These are phyloP conservation scores for Candida xyloterini DNA, from an alignment of 805 yeast genomes.

Conservation along the genomic window DNA sequence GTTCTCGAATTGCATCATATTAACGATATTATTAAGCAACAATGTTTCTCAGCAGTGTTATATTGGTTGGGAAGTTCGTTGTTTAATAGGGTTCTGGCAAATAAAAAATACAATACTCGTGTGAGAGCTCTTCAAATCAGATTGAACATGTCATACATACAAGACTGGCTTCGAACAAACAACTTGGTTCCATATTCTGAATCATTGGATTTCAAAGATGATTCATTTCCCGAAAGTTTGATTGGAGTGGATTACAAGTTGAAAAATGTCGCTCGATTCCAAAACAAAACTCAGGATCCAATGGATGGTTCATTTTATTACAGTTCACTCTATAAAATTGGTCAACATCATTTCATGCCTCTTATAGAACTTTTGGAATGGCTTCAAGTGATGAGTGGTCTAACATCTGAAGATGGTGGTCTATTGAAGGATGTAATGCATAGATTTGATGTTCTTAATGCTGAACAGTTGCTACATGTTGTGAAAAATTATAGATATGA, in stretches of 20 bases:
- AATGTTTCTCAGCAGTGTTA: conserved; percentile 72
- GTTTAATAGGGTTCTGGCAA: conserved; percentile 69
- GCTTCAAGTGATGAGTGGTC: conserved; percentile 79
- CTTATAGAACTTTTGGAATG: conserved; percentile 81
- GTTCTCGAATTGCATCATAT: conserved; percentile 80
- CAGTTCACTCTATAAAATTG: conserved; percentile 60
- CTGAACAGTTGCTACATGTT: conserved; percentile 65
- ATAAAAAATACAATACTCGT: conserved; percentile 71
- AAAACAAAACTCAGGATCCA: conserved; percentile 37
- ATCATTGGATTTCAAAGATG: conserved; percentile 24
- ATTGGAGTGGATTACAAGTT: conserved; percentile 22
- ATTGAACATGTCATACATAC: conserved; percentile 78
- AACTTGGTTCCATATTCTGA: conserved; percentile 45
- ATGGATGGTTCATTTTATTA: conserved; percentile 57
- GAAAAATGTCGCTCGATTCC: conserved; percentile 31
- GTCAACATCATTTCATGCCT: conserved; percentile 67
- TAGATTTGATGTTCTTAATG: conserved; percentile 57
- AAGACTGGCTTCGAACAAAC: conserved; percentile 87
- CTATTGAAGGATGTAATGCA: conserved; percentile 51
- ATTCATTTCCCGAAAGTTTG: conserved; percentile 34
- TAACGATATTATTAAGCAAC: conserved; percentile 73
- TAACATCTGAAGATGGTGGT: conserved; percentile 49
- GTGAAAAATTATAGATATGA: conserved; percentile 81
- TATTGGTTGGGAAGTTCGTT: conserved; percentile 71
- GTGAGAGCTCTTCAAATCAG: conserved; percentile 87